phyloP scores from a whole-genome alignment of 805 yeast genomes.

The Kuraishia borneana region DNA sequence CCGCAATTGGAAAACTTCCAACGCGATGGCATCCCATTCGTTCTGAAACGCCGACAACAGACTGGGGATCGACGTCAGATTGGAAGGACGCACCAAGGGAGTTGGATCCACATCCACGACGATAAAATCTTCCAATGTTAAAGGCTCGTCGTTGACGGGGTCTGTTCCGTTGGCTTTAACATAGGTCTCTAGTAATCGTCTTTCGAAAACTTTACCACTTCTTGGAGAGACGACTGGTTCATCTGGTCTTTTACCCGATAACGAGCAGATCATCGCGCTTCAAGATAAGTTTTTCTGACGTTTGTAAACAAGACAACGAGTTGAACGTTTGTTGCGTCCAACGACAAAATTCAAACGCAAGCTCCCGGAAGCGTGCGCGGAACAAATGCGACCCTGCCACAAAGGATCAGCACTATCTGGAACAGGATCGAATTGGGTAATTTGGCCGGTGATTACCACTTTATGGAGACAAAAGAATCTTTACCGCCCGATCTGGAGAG shows the following conservation, averaged over 20 bases:
- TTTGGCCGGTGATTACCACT: neutral
- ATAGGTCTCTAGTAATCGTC: slow-evolving; percentile 45
- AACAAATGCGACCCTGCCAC: too few relatives aligned
- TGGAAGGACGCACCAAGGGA: slow-evolving; percentile 24
- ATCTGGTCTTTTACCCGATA: slow-evolving; percentile 62
- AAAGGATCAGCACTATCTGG: too few relatives aligned
- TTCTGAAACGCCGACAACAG: slow-evolving; percentile 66
- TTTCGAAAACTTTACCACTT: slow-evolving; percentile 65
- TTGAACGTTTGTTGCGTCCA: too few relatives aligned
- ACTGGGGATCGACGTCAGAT: slow-evolving; percentile 64
- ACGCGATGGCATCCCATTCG: slow-evolving; percentile 82
- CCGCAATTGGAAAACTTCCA: slow-evolving; percentile 69
- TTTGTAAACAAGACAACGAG: too few relatives aligned
- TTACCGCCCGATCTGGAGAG: neutral
- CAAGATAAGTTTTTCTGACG: too few relatives aligned
- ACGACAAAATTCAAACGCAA: too few relatives aligned
- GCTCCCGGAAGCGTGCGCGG: too few relatives aligned
- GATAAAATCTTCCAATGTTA: slow-evolving; percentile 48
- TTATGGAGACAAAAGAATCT: neutral
- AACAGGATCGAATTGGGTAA: too few relatives aligned
- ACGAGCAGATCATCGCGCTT: slow-evolving; percentile 15
- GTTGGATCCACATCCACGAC: slow-evolving; percentile 22
- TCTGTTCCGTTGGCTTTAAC: slow-evolving; percentile 58
- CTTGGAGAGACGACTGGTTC: slow-evolving; percentile 68
- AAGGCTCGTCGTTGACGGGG: slow-evolving; percentile 60